Evolutionary conservation across 306 rosid species (phyloP).

Genomic region (Mucuna pruriens): DNA sequence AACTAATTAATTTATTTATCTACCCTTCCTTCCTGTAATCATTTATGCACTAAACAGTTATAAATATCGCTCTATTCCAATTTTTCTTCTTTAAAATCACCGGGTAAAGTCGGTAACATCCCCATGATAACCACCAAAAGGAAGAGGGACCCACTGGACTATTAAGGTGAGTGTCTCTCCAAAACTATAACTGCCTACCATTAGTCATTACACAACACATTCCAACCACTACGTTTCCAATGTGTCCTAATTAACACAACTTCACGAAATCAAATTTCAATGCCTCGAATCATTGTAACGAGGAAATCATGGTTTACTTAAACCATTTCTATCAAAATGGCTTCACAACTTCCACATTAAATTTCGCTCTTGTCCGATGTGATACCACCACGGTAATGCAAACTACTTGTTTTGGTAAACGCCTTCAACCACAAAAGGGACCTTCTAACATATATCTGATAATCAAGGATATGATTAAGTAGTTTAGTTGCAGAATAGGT

Average conservation of each 20-base stretch:
- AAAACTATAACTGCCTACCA: background rate
- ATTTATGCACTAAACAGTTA: too few species aligned
- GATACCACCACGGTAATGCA: too few species aligned
- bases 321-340: background rate
- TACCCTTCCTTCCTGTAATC: too few species aligned
- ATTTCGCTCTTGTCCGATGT: too few species aligned
- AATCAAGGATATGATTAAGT: background rate
- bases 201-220: too few species aligned
- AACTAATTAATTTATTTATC: too few species aligned
- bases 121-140: background rate
- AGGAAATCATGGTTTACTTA: background rate
- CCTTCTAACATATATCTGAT: too few species aligned
- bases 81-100: too few species aligned
- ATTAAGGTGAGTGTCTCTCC: too few species aligned
- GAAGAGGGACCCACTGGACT: background rate
- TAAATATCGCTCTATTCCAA: too few species aligned
- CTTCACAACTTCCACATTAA: too few species aligned
- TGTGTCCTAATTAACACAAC: background rate
- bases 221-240: background rate
- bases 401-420: background rate
- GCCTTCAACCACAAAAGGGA: background rate
- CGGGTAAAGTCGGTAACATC: too few species aligned
- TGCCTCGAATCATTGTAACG: background rate
- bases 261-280: background rate
- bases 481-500: background rate